These are phyloP conservation scores for Inonotus hispidus DNA, from an alignment of 1,284 basidiomycete species.

Conservation along the genomic window DNA sequence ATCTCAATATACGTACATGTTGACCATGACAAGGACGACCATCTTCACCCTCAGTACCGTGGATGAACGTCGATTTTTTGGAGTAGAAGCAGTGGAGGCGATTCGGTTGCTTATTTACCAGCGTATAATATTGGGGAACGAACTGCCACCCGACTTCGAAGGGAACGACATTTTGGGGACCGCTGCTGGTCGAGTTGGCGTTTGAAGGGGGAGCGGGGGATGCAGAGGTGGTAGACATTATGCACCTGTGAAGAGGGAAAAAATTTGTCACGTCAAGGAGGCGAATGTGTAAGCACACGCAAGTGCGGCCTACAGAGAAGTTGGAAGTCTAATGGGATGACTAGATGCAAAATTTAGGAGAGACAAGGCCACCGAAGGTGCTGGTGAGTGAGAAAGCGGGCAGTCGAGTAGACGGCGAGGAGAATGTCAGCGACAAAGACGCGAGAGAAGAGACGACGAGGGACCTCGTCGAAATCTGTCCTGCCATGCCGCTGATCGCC, in stretches of 20 bases:
- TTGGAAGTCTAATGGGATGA: conserved; percentile 21
- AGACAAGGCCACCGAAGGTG: conserved; percentile 5
- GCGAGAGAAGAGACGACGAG: conserved; percentile 1
- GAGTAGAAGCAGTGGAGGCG: conserved; percentile 99
- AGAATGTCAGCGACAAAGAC: neutral
- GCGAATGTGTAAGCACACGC: neutral
- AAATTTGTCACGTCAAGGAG: neutral
- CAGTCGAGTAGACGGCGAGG: neutral
- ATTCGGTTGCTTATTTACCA: conserved; percentile 95
- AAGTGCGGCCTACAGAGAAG: conserved; percentile 28
- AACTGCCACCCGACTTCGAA: conserved; percentile 96
- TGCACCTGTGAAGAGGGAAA: neutral
- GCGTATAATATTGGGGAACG: conserved; percentile 95
- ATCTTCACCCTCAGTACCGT: conserved; percentile 95
- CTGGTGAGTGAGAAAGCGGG: neutral
- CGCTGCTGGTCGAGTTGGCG: neutral
- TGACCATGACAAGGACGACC: conserved; percentile 85
- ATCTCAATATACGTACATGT: conserved; percentile 51
- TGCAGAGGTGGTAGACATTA: conserved; percentile 5
- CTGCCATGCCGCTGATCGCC: neutral
- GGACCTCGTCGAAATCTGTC: neutral
- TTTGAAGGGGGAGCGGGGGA: neutral
- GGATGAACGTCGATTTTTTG: conserved; percentile 94
- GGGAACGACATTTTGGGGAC: conserved; percentile 48
- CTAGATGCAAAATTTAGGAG: neutral